Evolutionary conservation across 1,139 yeast genomes (phyloP), one percentile per base, ranked within the genome.

Genomic region (Suhomyces panamericanus): DNA sequence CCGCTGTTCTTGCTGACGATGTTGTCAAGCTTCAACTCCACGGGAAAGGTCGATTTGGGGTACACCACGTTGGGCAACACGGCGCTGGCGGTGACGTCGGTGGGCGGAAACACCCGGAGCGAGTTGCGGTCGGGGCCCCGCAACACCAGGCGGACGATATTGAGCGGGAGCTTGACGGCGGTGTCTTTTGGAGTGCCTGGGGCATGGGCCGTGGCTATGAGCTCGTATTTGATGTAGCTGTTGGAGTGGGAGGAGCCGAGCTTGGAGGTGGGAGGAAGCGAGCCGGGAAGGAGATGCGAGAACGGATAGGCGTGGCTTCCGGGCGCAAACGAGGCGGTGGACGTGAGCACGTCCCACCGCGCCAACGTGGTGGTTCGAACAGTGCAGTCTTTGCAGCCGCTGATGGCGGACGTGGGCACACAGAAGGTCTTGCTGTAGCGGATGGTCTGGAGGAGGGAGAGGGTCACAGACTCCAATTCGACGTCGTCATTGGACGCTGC

Each of bases 21-120:
- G 48, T 96, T 93, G 53, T 90, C 95, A 54, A 95, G 66, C 51
- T 83, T 80, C 58, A 93, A 70, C 58, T 90, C 97, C 27, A 93
- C 75, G 0, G 95, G 86, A 58, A 93, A 88, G 0, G 84, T 75
- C 0, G 96, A 86, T 57, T 87, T 85, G 10, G 99, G 99, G 61
- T 87, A 87, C 16, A 88, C 78, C 13, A 89, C 96, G 51, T 87
- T 87, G 2, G 99, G 99, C 38, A 93, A 70, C 4, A 85, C 85
- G 4, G 96, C 91, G 33, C 85, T 80, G 3, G 96, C 95, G 3
- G 88, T 84, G 32, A 93, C 85, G 40, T 86, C 88, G 0, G 98
- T 93, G 3, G 99, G 98, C 1, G 99, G 99, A 63, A 93, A 93
- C 1, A 95, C 89, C 49, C 99, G 76, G 34, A 89, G 69, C 0